phyloP scores from a whole-genome alignment of 208 protist species.

The Wallacemonas sp. region DNA sequence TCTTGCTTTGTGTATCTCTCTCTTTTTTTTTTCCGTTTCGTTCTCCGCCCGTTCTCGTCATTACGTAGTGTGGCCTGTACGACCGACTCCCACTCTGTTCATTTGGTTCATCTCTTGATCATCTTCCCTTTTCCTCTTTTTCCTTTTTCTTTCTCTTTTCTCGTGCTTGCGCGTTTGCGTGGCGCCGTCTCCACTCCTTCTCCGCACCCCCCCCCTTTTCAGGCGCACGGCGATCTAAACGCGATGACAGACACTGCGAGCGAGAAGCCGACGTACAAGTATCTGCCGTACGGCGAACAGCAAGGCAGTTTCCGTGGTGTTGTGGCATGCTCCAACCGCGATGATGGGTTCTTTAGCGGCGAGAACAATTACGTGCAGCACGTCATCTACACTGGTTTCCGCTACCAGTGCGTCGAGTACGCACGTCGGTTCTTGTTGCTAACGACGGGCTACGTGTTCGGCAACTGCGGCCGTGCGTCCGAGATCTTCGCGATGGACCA shows the following conservation, averaged over 20 bases:
- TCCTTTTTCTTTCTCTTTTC: conserved; percentile 19
- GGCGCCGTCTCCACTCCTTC: background rate
- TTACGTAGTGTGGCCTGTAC: too few species aligned
- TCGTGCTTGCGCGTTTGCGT: background rate
- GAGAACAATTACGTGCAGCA: conserved; percentile 75
- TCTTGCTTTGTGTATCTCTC: background rate
- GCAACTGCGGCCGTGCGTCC: conserved; percentile 53
- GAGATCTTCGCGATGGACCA: conserved; percentile 73
- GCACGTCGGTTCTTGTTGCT: conserved; percentile 73
- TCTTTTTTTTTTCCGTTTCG: too few species aligned
- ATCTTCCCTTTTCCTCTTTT: background rate
- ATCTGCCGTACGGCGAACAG: conserved; percentile 59
- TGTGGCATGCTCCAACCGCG: conserved; percentile 63
- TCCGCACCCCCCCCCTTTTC: background rate
- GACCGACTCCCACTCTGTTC: too few species aligned
- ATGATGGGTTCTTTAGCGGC: conserved; percentile 84
- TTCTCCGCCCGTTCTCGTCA: too few species aligned
- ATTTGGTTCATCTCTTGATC: conserved; percentile 1
- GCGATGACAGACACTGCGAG: background rate
- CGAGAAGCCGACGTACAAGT: conserved; percentile 1
- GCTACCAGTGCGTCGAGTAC: conserved; percentile 85
- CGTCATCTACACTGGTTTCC: conserved; percentile 70
- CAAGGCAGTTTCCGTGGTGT: conserved; percentile 74
- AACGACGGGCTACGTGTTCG: conserved; percentile 75
- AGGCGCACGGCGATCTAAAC: background rate